Base-by-base conservation (phyloP, 2,329 filamentous ascomycete genomes). In the Hymenoscyphus linearis region DNA sequence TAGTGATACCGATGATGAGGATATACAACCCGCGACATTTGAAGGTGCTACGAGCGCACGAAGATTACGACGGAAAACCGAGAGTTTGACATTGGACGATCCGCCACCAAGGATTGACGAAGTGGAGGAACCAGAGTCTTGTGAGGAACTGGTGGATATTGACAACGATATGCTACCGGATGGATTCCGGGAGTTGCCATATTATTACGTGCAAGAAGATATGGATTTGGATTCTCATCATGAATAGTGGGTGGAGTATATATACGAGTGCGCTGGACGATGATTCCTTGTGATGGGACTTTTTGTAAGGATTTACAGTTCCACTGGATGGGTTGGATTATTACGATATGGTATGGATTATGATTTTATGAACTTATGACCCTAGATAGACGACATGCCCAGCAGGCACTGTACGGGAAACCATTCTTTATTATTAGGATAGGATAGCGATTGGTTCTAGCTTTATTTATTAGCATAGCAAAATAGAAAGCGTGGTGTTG, bases 1-100 rank as follows among this genome's bases (percentile, higher is more conserved):
- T 6, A 71, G 69, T 59, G 72, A 71, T 60, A 73, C 70, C 3
- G 72, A 74, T 56, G 70, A 74, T 14, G 71, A 73, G 56, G 72
- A 74, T 57, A 60, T 74, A 35, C 64, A 69, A 55, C 68, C 70
- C 9, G 64, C 67, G 16, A 65, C 62, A n/a, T 66, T 69, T 36
- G 66, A 70, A 16, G 67, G 66, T n/a, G 65, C 67, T 2, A 71
- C 69, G 58, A 72, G 68, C 64, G 71, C 70, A n/a, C 65, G 72
- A 36, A 67, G 72, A 60, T 59, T 74, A 35, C 59, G 72, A 50
- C 64, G 72, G 52, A 73, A 72, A 56, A 65, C 65, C n/a, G 57
- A 57, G 14, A 73, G 71, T 60, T 59, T 74, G 13, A 67, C 71
- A 13, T 73, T 73, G 60, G 72, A 74, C 53, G 72, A 73, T 60